Percentiles rank a stretch among this genome's conserved stretches.
Evolutionary conservation across 495 filamentous ascomycete species (phyloP).

Genomic region (Aspergillus diversus): DNA sequence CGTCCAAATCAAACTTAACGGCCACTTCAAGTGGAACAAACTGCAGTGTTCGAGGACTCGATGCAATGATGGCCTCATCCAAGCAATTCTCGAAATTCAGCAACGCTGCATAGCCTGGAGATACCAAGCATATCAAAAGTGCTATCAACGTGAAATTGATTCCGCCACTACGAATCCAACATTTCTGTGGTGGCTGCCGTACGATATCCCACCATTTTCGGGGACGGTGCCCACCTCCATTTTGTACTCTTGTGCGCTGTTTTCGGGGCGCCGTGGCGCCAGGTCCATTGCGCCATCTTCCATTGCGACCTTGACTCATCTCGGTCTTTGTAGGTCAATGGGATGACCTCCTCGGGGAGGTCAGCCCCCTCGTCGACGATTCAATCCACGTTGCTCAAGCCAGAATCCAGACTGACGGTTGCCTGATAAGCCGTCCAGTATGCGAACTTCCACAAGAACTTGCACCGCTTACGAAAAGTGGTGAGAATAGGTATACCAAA

Average conservation of each 20-base stretch:
- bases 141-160: constrained; percentile 27
- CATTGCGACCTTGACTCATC: constrained; percentile 37
- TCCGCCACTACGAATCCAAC: constrained; percentile 18
- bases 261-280: constrained; percentile 13
- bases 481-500: not conserved
- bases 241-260: constrained; percentile 16
- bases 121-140: constrained; percentile 28
- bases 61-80: constrained; percentile 56
- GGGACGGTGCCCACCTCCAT: constrained; percentile 22
- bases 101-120: constrained; percentile 55
- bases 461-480: not conserved
- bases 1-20: constrained; percentile 68
- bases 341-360: constrained; percentile 55
- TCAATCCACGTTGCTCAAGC: constrained; percentile 48
- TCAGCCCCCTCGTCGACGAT: constrained; percentile 46
- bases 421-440: constrained; percentile 23
- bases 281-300: constrained; percentile 27
- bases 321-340: constrained; percentile 34
- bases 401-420: constrained; percentile 10
- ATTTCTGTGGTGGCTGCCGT: constrained; percentile 25
- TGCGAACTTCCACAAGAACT: constrained; percentile 14
- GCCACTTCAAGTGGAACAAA: constrained; percentile 74
- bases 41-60: constrained; percentile 65
- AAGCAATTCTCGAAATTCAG: constrained; percentile 87
- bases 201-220: constrained; percentile 33